Conservation (phyloP, 345 rosid species). For the Populus euphratica region DNA sequence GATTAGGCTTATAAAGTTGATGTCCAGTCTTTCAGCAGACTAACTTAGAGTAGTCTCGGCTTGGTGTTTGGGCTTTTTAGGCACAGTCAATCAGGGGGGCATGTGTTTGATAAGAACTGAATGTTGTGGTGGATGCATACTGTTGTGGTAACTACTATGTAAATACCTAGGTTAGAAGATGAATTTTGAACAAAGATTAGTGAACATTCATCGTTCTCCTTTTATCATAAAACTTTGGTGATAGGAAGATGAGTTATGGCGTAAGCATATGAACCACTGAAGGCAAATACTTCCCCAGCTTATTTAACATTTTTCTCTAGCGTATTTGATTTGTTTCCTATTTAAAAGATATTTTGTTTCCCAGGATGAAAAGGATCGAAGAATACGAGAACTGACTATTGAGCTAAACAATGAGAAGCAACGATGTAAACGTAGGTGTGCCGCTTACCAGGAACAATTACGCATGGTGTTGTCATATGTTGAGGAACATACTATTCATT, state of each 20-base stretch:
- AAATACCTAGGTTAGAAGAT: background rate
- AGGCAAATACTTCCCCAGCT: background rate
- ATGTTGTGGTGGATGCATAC: background rate
- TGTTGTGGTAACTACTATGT: background rate
- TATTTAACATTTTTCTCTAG: background rate
- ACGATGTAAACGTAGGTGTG: conserved; percentile 37
- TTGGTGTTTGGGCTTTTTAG: background rate
- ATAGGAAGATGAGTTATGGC: too few relatives aligned
- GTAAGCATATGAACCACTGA: background rate
- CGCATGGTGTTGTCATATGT: conserved; percentile 28
- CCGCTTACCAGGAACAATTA: conserved; percentile 39
- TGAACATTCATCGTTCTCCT: too few relatives aligned
- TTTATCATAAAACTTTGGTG: too few relatives aligned
- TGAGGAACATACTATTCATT: conserved; percentile 42
- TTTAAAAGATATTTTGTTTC: conserved; percentile 2
- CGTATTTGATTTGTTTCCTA: background rate
- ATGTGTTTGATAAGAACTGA: background rate
- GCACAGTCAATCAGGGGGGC: background rate
- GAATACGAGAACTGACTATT: conserved; percentile 40
- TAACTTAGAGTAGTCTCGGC: background rate
- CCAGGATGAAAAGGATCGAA: conserved; percentile 47
- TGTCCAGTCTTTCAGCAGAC: background rate
- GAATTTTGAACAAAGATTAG: background rate
- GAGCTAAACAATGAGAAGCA: conserved; percentile 50
- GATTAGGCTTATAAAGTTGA: too few relatives aligned